phyloP scores from a whole-genome alignment of 2,329 filamentous ascomycete species.

The Penicillium janthinellum region DNA sequence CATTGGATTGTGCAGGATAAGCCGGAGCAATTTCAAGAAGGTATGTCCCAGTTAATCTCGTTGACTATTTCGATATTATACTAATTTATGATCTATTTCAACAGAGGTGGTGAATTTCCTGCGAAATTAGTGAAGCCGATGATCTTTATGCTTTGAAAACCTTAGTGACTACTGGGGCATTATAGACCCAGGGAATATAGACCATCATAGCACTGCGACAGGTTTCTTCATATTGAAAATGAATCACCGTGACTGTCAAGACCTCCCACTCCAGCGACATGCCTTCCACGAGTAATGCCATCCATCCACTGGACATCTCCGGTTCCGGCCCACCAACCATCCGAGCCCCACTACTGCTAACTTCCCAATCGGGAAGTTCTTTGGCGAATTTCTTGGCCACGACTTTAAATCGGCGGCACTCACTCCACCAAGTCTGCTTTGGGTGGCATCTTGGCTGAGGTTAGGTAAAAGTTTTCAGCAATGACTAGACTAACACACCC shows the following conservation, averaged over 20 bases:
- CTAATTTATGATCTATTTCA: background rate
- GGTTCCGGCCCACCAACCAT: background rate
- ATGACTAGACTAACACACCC: background rate
- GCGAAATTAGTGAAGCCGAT: background rate
- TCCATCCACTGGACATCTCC: background rate
- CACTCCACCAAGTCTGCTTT: no score
- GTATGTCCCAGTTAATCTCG: background rate
- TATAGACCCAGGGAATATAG: background rate
- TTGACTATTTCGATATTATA: no score
- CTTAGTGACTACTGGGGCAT: background rate
- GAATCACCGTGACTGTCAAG: no score
- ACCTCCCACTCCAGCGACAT: background rate
- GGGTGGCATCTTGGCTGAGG: background rate
- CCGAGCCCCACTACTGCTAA: constrained; percentile 26
- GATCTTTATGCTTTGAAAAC: no score
- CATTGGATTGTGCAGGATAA: constrained; percentile 41
- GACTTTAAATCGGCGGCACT: constrained; percentile 1
- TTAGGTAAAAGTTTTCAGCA: background rate
- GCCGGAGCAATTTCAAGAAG: constrained; percentile 31
- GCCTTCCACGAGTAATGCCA: no score
- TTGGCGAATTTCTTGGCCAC: constrained; percentile 8
- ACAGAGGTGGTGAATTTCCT: background rate
- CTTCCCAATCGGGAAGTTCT: constrained; percentile 28
- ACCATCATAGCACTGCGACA: background rate
- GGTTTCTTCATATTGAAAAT: background rate